Evolutionary conservation across 305 asterid genomes (phyloP).

Genomic region (Fraxinus sp.): DNA sequence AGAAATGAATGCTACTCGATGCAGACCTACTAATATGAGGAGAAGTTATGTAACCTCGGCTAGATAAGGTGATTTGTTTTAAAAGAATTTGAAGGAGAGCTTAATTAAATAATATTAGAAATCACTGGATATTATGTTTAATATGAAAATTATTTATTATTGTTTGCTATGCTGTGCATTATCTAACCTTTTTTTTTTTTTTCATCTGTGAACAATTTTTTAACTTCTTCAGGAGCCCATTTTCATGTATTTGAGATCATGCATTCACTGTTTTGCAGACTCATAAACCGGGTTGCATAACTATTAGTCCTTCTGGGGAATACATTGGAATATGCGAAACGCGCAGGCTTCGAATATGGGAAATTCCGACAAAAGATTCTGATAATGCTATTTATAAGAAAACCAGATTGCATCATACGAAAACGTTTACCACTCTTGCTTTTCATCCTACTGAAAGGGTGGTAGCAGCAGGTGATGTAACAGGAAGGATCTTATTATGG

Average conservation of each 20-base stretch:
- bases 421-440: conserved; percentile 61
- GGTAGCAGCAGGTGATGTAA: conserved; percentile 89
- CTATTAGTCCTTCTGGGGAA: conserved; percentile 49
- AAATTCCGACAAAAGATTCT: conserved; percentile 67
- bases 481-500: conserved; percentile 91
- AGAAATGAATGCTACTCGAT: background rate
- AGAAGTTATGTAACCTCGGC: background rate
- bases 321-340: conserved; percentile 61
- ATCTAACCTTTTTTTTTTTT: background rate
- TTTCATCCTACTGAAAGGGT: conserved; percentile 84
- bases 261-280: conserved; percentile 39
- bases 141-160: background rate
- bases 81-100: background rate
- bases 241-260: background rate
- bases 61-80: background rate
- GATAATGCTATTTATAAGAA: conserved; percentile 46
- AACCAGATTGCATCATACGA: conserved; percentile 79
- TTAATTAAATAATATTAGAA: background rate
- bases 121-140: background rate
- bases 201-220: background rate
- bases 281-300: conserved; percentile 34
- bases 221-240: conserved; percentile 5
- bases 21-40: background rate
- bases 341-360: conserved; percentile 71
- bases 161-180: background rate